These are phyloP conservation scores for Trametes sp. DNA, from an alignment of 1,284 basidiomycete genomes.

Conservation along the genomic window DNA sequence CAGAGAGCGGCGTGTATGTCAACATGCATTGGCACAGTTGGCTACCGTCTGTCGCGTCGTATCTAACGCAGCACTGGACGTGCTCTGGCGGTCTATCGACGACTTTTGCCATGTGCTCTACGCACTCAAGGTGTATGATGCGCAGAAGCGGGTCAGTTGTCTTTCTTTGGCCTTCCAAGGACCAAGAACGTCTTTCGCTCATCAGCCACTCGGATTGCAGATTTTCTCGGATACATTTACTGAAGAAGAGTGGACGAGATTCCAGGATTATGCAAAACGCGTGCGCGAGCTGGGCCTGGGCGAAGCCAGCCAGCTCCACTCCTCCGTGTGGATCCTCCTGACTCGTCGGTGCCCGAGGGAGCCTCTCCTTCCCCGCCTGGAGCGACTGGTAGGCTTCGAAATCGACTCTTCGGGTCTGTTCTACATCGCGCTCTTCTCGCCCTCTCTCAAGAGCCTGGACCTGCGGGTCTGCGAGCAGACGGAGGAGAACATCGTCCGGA, in stretches of 20 bases:
- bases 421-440: slow-evolving; percentile 12
- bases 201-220: neutral
- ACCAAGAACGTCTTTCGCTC: too few relatives aligned
- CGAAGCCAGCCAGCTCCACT: neutral
- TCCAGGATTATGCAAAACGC: neutral
- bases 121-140: neutral
- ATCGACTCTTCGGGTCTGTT: slow-evolving; percentile 7
- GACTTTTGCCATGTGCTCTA: slow-evolving; percentile 11
- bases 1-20: too few relatives aligned
- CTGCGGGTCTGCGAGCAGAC: neutral
- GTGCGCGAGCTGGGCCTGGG: slow-evolving; percentile 4
- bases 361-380: slow-evolving; percentile 9
- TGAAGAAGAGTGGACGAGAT: neutral
- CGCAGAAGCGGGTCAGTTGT: neutral
- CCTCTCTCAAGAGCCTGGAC: neutral
- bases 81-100: slow-evolving; percentile 18
- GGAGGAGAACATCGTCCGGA: neutral
- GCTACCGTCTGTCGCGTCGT: slow-evolving; percentile 18
- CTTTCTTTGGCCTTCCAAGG: neutral
- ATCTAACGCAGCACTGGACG: slow-evolving; percentile 13
- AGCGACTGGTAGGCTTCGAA: slow-evolving; percentile 9
- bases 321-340: slow-evolving; percentile 13
- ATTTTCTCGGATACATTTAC: slow-evolving; percentile 6
- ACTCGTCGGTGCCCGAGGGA: slow-evolving; percentile 3
- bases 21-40: slow-evolving; percentile 5